Conservation (phyloP, 2,329 filamentous ascomycete species). For the Microthyrium microscopicum region DNA sequence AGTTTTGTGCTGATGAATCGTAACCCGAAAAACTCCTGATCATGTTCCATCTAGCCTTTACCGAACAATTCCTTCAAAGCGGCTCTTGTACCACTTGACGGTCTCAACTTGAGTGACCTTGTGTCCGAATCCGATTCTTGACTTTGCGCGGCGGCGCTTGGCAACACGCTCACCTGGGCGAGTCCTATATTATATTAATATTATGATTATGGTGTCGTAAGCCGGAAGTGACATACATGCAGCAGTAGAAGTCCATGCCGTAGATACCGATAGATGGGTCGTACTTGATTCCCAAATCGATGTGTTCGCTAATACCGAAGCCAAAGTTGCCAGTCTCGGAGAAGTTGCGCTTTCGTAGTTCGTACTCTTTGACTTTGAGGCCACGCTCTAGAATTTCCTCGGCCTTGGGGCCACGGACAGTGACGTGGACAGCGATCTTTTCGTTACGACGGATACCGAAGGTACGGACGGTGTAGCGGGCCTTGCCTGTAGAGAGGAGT, state of each 20-base stretch:
- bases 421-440: conserved; percentile 99
- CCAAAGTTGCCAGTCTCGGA: conserved; percentile 99
- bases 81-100: conserved; percentile 92
- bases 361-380: conserved; percentile 99
- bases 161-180: conserved; percentile 95
- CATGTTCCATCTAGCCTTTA: conserved; percentile 37
- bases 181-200: conserved; percentile 48
- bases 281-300: conserved; percentile 99
- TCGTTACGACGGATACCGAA: conserved; percentile 99
- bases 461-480: conserved; percentile 98
- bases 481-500: conserved; percentile 56
- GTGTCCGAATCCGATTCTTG: conserved; percentile 74
- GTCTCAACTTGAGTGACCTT: conserved; percentile 90
- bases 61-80: conserved; percentile 97
- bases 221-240: conserved; percentile 52
- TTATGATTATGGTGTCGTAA: conserved; percentile 15
- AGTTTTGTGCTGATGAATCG: conserved; percentile 11
- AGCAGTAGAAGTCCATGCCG: conserved; percentile 99
- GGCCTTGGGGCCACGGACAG: conserved; percentile 95
- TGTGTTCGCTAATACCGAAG: conserved; percentile 99
- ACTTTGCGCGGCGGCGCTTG: conserved; percentile 82
- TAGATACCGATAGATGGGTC: conserved; percentile 97
- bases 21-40: conserved; percentile 5
- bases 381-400: conserved; percentile 99
- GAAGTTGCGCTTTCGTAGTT: conserved; percentile 99